These are phyloP conservation scores for Colletotrichum kahawae DNA, from an alignment of 2,329 filamentous ascomycete genomes.

Conservation along the genomic window DNA sequence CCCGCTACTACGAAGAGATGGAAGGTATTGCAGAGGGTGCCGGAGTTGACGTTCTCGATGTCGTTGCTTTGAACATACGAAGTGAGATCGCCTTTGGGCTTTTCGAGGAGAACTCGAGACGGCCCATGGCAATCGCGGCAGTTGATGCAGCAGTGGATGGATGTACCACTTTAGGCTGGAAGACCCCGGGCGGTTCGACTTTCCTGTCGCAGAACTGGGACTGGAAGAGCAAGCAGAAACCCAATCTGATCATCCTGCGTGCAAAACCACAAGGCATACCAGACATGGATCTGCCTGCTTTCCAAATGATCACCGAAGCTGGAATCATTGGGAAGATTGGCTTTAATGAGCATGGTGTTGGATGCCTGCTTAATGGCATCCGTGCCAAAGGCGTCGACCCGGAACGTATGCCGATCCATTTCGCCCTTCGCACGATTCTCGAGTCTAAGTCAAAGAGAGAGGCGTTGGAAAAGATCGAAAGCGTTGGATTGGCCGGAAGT, in stretches of 20 bases:
- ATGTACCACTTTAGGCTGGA: background rate
- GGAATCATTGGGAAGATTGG: slow-evolving; percentile 72
- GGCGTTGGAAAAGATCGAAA: background rate
- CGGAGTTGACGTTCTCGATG: background rate
- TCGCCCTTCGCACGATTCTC: background rate
- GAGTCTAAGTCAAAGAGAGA: background rate
- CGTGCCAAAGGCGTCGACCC: background rate
- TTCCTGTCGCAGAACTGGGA: background rate
- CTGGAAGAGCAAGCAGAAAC: background rate
- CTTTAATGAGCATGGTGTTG: slow-evolving; percentile 63
- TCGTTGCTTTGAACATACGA: background rate
- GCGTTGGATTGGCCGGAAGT: background rate
- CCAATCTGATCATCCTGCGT: background rate
- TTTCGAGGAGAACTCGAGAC: background rate
- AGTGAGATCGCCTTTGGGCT: background rate
- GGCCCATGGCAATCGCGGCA: background rate
- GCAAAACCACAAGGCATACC: background rate
- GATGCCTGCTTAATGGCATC: slow-evolving; percentile 26
- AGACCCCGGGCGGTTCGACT: background rate
- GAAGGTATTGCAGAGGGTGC: background rate
- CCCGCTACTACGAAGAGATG: background rate
- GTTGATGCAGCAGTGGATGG: background rate
- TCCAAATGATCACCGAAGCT: slow-evolving; percentile 62
- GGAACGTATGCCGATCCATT: background rate
- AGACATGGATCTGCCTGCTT: slow-evolving; percentile 39